Evolutionary conservation across 805 yeast genomes (phyloP), one percentile per base, ranked within the genome.

Genomic region (Sugiyamaella americana): DNA sequence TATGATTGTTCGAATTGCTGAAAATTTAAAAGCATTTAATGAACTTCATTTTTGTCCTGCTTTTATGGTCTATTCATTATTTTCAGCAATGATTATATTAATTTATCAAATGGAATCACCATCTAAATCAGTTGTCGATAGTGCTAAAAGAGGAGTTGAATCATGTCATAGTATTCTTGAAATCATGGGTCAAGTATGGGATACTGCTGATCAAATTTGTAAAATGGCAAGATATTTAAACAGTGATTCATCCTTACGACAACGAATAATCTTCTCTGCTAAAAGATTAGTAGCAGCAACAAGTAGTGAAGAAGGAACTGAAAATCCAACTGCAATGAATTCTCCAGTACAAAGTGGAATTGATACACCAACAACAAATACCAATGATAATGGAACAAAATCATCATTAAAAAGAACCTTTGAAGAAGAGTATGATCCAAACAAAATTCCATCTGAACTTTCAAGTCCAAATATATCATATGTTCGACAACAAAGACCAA

Each of bases 1-100:
- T 56, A 79, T 82, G 78, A 79, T 84, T 51, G 74, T 84, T 3
- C 70, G 76, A 37, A 79, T 85, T 46, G 72, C 78, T 23, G 79
- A 79, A 41, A 79, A 76, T 48, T 54, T 84, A 48, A 55, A 71
- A 35, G 75, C 72, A 38, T 69, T 72, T 37, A 70, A 72, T 45
- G 76, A 76, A 53, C 59, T 80, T 45, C 65, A 63, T 45, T 72
- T 69, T 52, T 73, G 78, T 49, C 82, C 86, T 10, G 77, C 80
- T n/a, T 68, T 74, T 61, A 73, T 71, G 55, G 80, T 77, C 26
- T 80, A 78, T 57, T 74, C 74, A 34, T 66, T 74, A 43, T 82
- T 79, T 59, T 73, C 80, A 26, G 86, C 93, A 1, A 70, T 82
- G 52, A 70, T 80, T 51, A 80, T 84, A 74, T 75, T 84, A 62